Conservation (phyloP, 2,329 filamentous ascomycete genomes). For the Furcasterigmium furcatum region DNA sequence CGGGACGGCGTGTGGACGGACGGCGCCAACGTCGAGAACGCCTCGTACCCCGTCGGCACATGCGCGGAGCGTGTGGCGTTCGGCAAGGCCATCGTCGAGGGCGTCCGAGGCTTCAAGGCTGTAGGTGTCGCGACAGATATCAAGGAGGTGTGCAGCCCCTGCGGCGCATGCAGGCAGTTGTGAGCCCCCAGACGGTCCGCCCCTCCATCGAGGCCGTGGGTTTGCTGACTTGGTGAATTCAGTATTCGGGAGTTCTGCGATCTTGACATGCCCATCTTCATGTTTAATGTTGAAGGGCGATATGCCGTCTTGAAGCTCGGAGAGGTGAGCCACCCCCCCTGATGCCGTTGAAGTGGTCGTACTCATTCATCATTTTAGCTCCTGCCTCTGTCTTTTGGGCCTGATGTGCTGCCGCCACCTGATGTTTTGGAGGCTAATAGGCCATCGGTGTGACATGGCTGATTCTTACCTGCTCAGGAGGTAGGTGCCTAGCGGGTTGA, state of each 20-base stretch:
- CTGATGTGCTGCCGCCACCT: conserved; percentile 49
- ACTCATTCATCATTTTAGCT: conserved; percentile 40
- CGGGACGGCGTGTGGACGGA: conserved; percentile 52
- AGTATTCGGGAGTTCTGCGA: conserved; percentile 76
- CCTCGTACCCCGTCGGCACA: conserved; percentile 87
- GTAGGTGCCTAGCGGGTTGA: no score
- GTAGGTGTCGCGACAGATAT: conserved; percentile 85
- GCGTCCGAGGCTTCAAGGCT: conserved; percentile 63
- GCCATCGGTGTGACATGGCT: neutral
- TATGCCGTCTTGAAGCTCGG: conserved; percentile 68
- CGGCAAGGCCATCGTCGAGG: conserved; percentile 68
- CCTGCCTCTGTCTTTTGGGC: conserved; percentile 66
- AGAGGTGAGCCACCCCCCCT: conserved; percentile 43
- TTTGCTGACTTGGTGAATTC: no score
- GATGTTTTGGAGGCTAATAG: conserved; percentile 13
- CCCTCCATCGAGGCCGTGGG: neutral
- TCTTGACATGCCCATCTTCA: conserved; percentile 73
- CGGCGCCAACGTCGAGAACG: conserved; percentile 93
- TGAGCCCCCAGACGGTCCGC: conserved; percentile 36
- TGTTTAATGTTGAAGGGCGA: conserved; percentile 83
- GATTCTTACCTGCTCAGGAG: no score
- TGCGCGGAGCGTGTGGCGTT: conserved; percentile 93
- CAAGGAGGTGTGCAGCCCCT: conserved; percentile 67
- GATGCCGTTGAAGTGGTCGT: neutral
- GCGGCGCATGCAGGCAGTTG: conserved; percentile 96